Conservation (phyloP, 2,329 filamentous ascomycete species). For the Penicillium psychrosexuale region DNA sequence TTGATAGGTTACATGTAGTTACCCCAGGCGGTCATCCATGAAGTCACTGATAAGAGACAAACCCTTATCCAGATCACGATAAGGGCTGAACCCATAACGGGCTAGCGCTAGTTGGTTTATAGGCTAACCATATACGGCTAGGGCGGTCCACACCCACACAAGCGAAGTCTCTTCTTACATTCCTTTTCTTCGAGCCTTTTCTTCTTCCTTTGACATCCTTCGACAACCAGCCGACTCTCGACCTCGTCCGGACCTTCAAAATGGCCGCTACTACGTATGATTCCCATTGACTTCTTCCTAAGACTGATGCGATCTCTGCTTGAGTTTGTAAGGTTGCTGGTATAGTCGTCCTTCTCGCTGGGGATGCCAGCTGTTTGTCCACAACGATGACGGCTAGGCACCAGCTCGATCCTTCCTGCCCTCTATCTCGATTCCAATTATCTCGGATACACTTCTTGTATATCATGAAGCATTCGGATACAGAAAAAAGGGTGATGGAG, state of each 20-base stretch:
- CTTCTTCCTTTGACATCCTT: slow-evolving; percentile 34
- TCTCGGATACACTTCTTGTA: slow-evolving; percentile 29
- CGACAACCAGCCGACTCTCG: slow-evolving; percentile 40
- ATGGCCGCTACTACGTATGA: slow-evolving; percentile 64
- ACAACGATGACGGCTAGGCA: slow-evolving; percentile 43
- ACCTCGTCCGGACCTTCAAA: slow-evolving; percentile 47
- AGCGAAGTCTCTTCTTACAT: slow-evolving; percentile 27
- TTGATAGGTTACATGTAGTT: not conserved
- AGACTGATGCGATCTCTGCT: slow-evolving; percentile 33
- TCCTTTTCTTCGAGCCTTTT: slow-evolving; percentile 22
- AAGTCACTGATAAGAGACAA: slow-evolving; percentile 25
- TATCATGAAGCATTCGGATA: slow-evolving; percentile 36
- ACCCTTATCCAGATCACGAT: slow-evolving; percentile 19
- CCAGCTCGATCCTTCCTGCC: slow-evolving; percentile 76
- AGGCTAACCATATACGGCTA: slow-evolving; percentile 18
- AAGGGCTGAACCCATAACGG: slow-evolving; percentile 10
- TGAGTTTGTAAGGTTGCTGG: slow-evolving; percentile 55
- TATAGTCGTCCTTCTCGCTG: slow-evolving; percentile 85
- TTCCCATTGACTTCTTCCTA: slow-evolving; percentile 38
- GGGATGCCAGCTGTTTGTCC: slow-evolving; percentile 46
- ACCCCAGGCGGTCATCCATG: slow-evolving; percentile 9
- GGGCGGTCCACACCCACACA: slow-evolving; percentile 34
- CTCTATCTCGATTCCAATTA: slow-evolving; percentile 22
- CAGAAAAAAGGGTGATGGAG: slow-evolving; percentile 63
- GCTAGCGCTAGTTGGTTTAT: not conserved